Percentiles rank a stretch among this genome's conserved stretches.
Evolutionary conservation across 2,329 filamentous ascomycete species (phyloP).

Genomic region (Lachnellula subtilissima): DNA sequence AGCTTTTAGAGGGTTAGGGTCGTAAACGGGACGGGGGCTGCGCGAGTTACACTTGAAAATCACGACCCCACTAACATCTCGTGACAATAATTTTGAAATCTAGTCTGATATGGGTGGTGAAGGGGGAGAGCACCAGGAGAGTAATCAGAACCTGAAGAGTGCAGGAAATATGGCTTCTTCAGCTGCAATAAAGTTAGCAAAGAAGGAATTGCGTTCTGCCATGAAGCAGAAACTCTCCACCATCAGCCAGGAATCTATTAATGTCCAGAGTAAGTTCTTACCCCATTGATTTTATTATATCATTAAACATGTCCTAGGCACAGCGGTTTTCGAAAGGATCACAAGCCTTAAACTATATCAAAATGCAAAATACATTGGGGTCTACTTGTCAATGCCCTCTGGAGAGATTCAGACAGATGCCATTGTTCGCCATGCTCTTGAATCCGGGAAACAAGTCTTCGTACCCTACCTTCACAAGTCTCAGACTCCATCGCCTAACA

Average conservation of each 20-base stretch:
- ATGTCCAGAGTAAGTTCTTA: constrained; percentile 61
- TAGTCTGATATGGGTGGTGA: not conserved
- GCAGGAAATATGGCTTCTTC: constrained; percentile 19
- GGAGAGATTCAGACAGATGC: constrained; percentile 79
- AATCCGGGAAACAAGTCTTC: constrained; percentile 76
- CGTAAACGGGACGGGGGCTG: not conserved
- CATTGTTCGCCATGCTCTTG: constrained; percentile 77
- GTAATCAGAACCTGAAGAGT: not conserved
- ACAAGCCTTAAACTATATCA: constrained; percentile 68
- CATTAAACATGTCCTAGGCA: constrained; percentile 45
- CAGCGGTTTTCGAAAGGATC: constrained; percentile 59
- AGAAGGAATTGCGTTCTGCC: constrained; percentile 67
- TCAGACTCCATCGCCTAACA: constrained; percentile 29
- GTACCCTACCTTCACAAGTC: constrained; percentile 80
- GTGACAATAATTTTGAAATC: not conserved
- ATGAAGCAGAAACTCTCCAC: constrained; percentile 63
- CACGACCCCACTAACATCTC: not conserved
- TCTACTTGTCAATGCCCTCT: constrained; percentile 90
- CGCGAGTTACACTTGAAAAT: not conserved
- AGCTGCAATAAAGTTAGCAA: constrained; percentile 56
- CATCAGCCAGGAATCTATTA: constrained; percentile 57
- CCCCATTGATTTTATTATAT: not conserved
- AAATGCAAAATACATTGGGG: constrained; percentile 68
- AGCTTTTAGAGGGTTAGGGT: too few species aligned
- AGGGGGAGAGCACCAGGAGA: not conserved